phyloP scores from a whole-genome alignment of 139 green algal genomes.

The Pseudopediastrum boryanum region DNA sequence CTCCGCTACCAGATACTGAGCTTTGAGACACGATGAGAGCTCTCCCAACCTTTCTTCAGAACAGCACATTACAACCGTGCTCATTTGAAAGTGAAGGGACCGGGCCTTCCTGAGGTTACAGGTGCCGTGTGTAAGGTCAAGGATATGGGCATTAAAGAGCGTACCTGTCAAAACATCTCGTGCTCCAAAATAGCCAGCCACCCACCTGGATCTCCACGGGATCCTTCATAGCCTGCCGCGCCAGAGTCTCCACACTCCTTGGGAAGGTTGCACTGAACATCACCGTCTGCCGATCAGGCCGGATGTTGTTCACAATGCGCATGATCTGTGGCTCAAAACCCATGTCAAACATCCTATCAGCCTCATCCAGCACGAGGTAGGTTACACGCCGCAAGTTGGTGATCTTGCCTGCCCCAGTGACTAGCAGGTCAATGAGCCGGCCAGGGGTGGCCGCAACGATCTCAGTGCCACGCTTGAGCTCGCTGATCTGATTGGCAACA shows the following conservation, averaged over 20 bases:
- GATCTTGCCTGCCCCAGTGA: conserved; percentile 85
- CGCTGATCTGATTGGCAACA: conserved; percentile 90
- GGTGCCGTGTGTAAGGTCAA: too few species aligned
- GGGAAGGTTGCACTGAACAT: conserved; percentile 99
- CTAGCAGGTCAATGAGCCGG: conserved; percentile 98
- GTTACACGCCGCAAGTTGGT: conserved; percentile 96
- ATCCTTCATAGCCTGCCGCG: conserved; percentile 68
- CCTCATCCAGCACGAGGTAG: conserved; percentile 98
- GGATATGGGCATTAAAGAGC: too few species aligned
- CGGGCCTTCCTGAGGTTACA: too few species aligned
- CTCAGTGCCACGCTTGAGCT: conserved; percentile 92
- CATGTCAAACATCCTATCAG: conserved; percentile 99
- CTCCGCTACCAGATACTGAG: too few species aligned
- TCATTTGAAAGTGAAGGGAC: too few species aligned
- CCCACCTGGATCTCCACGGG: conserved; percentile 89
- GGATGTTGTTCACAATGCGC: conserved; percentile 74
- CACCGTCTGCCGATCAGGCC: conserved; percentile 96
- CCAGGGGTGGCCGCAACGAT: conserved; percentile 95
- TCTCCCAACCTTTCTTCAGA: too few species aligned
- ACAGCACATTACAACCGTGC: too few species aligned
- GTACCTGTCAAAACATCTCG: too few species aligned
- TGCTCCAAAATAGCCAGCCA: too few species aligned
- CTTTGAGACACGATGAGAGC: too few species aligned
- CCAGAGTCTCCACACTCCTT: conserved; percentile 77
- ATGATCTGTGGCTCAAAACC: conserved; percentile 70